Conservation (phyloP, 495 filamentous ascomycete species). For the Articulospora tetracladia region DNA sequence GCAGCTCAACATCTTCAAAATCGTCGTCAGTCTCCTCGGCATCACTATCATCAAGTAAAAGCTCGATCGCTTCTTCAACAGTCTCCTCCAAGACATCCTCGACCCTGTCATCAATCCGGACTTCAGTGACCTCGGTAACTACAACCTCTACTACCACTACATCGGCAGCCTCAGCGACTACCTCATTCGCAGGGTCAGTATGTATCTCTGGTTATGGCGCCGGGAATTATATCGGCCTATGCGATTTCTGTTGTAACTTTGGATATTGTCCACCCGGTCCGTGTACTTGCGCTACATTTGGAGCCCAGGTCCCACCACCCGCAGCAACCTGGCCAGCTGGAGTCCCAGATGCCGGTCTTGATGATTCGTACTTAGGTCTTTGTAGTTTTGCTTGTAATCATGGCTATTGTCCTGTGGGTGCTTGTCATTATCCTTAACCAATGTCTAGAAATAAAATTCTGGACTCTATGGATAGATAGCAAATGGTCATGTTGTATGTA, state of each 20-base stretch:
- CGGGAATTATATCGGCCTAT: constrained; percentile 23
- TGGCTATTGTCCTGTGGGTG: constrained; percentile 21
- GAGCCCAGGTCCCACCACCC: constrained; percentile 15
- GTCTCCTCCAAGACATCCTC: not conserved
- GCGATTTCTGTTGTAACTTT: constrained; percentile 21
- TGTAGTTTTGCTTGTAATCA: constrained; percentile 24
- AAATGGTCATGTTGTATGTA: too few relatives aligned
- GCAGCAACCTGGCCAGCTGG: constrained; percentile 9
- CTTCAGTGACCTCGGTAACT: not conserved
- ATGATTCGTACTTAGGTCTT: constrained; percentile 18
- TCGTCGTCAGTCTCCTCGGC: too few relatives aligned
- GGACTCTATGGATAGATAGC: too few relatives aligned
- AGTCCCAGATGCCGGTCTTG: constrained; percentile 11
- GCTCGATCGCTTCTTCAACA: not conserved
- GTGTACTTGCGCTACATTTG: constrained; percentile 19
- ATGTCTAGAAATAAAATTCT: too few relatives aligned
- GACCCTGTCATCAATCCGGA: not conserved
- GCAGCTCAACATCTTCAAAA: too few relatives aligned
- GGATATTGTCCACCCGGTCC: constrained; percentile 21
- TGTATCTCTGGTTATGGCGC: constrained; percentile 19
- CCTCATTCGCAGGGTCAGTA: not conserved
- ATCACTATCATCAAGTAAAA: not conserved
- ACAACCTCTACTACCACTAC: not conserved
- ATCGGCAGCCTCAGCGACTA: not conserved
- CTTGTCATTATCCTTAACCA: constrained; percentile 9